Percentiles rank a stretch among this genome's conserved stretches.
Conservation (phyloP, 139 green algal species). For the Nannochloris sp. region DNA sequence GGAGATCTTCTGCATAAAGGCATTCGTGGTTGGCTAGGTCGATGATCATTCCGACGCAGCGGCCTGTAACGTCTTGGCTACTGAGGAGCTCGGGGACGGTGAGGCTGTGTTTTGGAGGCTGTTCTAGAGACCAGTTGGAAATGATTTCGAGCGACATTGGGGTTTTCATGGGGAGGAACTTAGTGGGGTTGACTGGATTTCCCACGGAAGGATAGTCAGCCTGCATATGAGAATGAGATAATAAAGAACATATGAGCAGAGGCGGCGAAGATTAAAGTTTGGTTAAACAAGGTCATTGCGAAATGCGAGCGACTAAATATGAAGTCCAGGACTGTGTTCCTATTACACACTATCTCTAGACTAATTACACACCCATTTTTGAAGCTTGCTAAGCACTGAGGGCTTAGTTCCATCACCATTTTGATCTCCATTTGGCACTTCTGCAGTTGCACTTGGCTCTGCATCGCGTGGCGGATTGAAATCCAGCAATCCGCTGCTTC, state of each 20-base stretch:
- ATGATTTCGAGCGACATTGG: slow-evolving; percentile 51
- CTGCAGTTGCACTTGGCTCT: slow-evolving; percentile 5
- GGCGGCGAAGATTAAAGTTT: no score
- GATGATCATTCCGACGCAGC: slow-evolving; percentile 59
- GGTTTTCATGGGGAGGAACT: slow-evolving; percentile 65
- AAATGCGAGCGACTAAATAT: no score
- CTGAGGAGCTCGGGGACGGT: slow-evolving; percentile 47
- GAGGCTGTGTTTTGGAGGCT: slow-evolving; percentile 47
- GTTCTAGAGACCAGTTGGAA: slow-evolving; percentile 44
- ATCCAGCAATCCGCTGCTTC: neutral
- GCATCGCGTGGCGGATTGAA: slow-evolving; percentile 24
- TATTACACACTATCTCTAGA: no score
- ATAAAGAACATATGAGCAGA: no score
- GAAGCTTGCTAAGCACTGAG: slow-evolving; percentile 57
- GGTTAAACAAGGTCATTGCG: neutral
- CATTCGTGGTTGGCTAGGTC: slow-evolving; percentile 81
- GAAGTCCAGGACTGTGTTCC: no score
- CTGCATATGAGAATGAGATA: no score
- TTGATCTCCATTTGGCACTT: neutral
- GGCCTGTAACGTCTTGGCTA: slow-evolving; percentile 23
- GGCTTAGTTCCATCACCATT: slow-evolving; percentile 13
- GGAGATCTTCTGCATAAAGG: slow-evolving; percentile 68
- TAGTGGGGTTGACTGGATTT: slow-evolving; percentile 29
- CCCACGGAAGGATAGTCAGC: slow-evolving; percentile 49
- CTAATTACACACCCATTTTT: slow-evolving; percentile 49